phyloP scores from a whole-genome alignment of 1,139 yeast species.

The Hemisphaericaspora xylanilytica region DNA sequence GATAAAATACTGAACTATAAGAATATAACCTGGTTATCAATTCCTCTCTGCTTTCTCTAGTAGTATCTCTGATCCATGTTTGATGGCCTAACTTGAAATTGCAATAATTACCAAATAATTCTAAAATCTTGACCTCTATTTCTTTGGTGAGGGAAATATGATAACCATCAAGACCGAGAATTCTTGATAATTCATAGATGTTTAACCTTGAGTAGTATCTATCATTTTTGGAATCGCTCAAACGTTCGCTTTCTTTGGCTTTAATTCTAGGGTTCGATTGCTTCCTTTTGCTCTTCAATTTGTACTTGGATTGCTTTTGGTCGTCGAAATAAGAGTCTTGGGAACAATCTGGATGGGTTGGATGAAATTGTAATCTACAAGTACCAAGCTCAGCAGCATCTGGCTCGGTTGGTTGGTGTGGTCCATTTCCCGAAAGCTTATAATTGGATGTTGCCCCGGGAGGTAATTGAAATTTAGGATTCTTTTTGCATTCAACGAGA shows the following conservation, averaged over 20 bases:
- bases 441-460: constrained; percentile 9
- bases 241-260: not conserved
- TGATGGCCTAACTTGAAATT: constrained; percentile 70
- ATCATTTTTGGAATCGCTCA: constrained; percentile 13
- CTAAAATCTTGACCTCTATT: constrained; percentile 56
- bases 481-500: constrained; percentile 7
- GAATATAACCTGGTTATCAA: constrained; percentile 50
- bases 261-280: not conserved
- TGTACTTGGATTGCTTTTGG: constrained; percentile 1
- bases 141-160: constrained; percentile 26
- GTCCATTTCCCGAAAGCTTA: not conserved
- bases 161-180: constrained; percentile 24
- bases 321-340: not conserved
- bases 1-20: constrained; percentile 48
- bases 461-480: constrained; percentile 10
- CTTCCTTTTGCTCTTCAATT: not conserved
- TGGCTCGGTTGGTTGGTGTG: constrained; percentile 8
- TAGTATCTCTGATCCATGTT: constrained; percentile 82
- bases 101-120: constrained; percentile 53
- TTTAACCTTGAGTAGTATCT: constrained; percentile 30
- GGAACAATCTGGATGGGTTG: not conserved
- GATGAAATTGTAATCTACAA: constrained; percentile 1
- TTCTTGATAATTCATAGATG: constrained; percentile 25
- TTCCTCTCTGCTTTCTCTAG: constrained; percentile 46
- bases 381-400: constrained; percentile 5